Evolutionary conservation across 164 flowering plant genomes (phyloP).

Genomic region (Warburgia ugandensis): DNA sequence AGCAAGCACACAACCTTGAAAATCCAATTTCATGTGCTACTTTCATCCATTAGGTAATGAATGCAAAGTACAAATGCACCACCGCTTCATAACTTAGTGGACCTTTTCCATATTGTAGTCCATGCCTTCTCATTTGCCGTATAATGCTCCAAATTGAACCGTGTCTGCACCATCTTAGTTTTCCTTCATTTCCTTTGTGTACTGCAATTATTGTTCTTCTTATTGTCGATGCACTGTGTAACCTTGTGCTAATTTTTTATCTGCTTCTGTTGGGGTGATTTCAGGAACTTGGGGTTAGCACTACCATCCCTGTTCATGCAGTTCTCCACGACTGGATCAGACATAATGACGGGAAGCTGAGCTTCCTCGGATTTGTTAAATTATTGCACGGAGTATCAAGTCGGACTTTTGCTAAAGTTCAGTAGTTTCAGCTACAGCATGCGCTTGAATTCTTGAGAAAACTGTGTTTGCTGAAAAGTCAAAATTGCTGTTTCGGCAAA

Average conservation of each 20-base stretch:
- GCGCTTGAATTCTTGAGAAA: no score
- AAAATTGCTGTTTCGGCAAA: not conserved
- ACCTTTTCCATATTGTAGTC: no score
- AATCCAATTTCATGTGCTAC: no score
- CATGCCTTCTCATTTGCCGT: no score
- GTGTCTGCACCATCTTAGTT: no score
- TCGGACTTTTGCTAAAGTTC: constrained; percentile 46
- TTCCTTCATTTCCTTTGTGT: no score
- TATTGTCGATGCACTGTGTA: not conserved
- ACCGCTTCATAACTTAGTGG: no score
- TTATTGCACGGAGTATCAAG: constrained; percentile 76
- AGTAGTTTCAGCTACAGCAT: constrained; percentile 11
- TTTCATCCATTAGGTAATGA: no score
- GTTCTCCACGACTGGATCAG: constrained; percentile 91
- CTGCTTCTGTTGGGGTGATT: not conserved
- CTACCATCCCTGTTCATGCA: constrained; percentile 77
- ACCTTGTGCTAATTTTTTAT: no score
- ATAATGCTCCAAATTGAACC: no score
- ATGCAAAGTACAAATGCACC: no score
- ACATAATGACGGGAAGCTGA: constrained; percentile 89
- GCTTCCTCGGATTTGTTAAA: constrained; percentile 89
- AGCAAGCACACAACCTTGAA: no score
- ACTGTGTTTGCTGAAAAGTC: not conserved
- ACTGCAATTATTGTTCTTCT: not conserved
- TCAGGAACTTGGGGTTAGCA: constrained; percentile 90